Base-by-base conservation (phyloP, 2,329 filamentous ascomycete species). In the Diaporthe capsici region DNA sequence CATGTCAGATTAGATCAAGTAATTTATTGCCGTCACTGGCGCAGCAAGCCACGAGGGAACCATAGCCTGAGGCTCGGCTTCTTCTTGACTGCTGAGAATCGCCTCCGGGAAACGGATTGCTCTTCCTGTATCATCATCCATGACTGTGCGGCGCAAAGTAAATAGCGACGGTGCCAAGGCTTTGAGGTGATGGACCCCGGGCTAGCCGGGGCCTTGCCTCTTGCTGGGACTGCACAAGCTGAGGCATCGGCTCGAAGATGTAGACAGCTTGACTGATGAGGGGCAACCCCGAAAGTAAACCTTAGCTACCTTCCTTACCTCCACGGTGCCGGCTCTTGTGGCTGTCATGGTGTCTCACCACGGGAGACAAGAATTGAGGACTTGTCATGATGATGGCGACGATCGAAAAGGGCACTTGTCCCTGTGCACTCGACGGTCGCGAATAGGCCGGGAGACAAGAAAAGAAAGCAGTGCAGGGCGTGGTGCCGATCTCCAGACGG, bases 1-100 rank as follows among this genome's bases (percentile, higher is more conserved):
- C 83, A 82, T 84, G 82, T 91, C 89, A 91, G 89, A 91, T 91
- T 91, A 91, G 90, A 91, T 92, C 90, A 91, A 91, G 90, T 91
- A 86, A 87, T 85, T 82, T 76, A 72, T 78, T 76, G 75, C 76
- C 76, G 20, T 77, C 76, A 77, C 65, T 73, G 73, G 58, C 73
- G 42, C 72, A 73, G 77, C 81, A 81, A 79, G 34, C 79, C 81
- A 80, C 77, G 78, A 82, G 82, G 84, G 83, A 89, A 90, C 89
- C 89, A 85, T 84, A 89, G 84, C 77, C 73, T 37, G 42, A 71
- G 68, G 76, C 85, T 87, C 88, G 90, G 89, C 86, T 91, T 89
- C 89, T 83, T 81, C 77, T 76, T 79, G 75, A 78, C 79, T 78
- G 77, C 71, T 78, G 37, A 47, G 13, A 20, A 78, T 61, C 77